Conservation (phyloP, 805 yeast genomes). For the Candida loeiensis region DNA sequence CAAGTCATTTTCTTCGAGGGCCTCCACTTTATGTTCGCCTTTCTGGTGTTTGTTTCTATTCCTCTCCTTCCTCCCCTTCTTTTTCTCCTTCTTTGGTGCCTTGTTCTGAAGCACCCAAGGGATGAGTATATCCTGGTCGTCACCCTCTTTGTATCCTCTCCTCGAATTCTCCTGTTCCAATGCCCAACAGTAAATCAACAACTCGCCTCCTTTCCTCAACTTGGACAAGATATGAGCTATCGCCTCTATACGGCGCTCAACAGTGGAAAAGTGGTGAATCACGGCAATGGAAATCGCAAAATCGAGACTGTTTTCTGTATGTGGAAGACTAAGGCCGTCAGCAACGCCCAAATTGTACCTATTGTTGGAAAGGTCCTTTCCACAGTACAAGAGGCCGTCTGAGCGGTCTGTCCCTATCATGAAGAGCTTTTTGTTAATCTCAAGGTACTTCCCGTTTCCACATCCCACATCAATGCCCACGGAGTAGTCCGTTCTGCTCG, state of each 20-base stretch:
- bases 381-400: slow-evolving; percentile 64
- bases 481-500: slow-evolving; percentile 45
- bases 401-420: slow-evolving; percentile 77
- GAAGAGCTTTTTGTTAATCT: slow-evolving; percentile 62
- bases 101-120: slow-evolving; percentile 84
- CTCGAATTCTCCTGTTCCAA: slow-evolving; percentile 84
- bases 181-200: slow-evolving; percentile 94
- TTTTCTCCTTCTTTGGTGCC: slow-evolving; percentile 30
- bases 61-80: slow-evolving; percentile 6
- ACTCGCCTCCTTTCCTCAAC: slow-evolving; percentile 58
- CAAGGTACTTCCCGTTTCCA: slow-evolving; percentile 92
- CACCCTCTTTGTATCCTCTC: slow-evolving; percentile 87
- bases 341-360: slow-evolving; percentile 64
- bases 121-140: slow-evolving; percentile 89
- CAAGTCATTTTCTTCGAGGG: background rate
- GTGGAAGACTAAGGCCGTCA: slow-evolving; percentile 66
- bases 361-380: slow-evolving; percentile 38
- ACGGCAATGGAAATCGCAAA: slow-evolving; percentile 96
- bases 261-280: slow-evolving; percentile 90
- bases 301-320: slow-evolving; percentile 44
- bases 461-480: slow-evolving; percentile 94
- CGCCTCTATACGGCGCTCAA: slow-evolving; percentile 73
- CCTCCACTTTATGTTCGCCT: background rate
- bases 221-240: slow-evolving; percentile 63
- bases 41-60: background rate